Base-by-base conservation (phyloP, 371 early-diverging fungal genomes). In the Saksenaea vasiformis region DNA sequence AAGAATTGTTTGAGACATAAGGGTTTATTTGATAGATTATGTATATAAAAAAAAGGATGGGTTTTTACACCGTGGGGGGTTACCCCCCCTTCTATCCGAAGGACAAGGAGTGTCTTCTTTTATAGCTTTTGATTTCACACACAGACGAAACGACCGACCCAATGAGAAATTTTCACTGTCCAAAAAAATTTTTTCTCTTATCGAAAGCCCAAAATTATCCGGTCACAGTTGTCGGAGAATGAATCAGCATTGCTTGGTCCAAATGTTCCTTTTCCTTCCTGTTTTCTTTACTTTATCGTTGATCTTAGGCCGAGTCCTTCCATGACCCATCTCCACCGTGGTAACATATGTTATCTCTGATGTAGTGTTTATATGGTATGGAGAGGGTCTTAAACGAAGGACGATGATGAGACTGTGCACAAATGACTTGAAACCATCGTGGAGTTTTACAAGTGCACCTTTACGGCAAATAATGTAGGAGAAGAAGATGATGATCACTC, bases 71-170 rank as follows among this genome's bases (percentile, higher is more conserved):
- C 41, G 63, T 54, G 65, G 70, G 61, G 39, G 58, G 60, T 62
- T 64, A 70, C 70, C 70, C 63, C 70, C 70, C 70, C 70, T 70
- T 62, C 61, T 65, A 37, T 31, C 43, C 60, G 56, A 66, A 63
- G 62, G 36, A 55, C 53, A 38, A 37, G 15, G 10, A 26, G 4
- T 31, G 26, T 34, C 53, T 60, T 61, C 53, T 69, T 67, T 64
- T 69, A 69, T 69, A 69, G 60, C 26, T 54, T 58, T 54, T 37
- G n/a, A 15, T 51, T 22, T 27, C 56, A 55, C 27, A 47, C 51
- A 47, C 51, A 47, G 51, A 47, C 51, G 22, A 22, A 22, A 47
- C 10, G 22, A 0, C 51, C 51, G 51, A 47, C 24, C 51, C 51
- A 47, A 47, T 47, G 51, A 47, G 51, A 47, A 47, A 2, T 47